A percentile compares a stretch with the other conserved stretches of the same genome.
Evolutionary conservation across 352 stramenopile genomes (phyloP).

Genomic region (Pythium coloratum): DNA sequence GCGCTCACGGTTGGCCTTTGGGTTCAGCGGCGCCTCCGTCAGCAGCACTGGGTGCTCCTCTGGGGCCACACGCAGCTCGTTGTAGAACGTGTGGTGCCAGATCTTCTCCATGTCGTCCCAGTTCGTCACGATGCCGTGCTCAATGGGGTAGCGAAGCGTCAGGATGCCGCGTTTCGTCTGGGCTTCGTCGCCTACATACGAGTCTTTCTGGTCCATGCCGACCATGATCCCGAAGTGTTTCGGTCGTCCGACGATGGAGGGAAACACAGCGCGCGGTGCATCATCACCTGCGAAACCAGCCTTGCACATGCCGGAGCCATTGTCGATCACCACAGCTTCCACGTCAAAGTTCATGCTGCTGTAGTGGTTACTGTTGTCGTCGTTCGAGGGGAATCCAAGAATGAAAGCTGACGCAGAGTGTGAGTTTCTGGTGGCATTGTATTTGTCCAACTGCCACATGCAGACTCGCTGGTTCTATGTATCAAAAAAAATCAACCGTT

Average conservation of each 20-base stretch:
- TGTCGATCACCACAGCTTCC: slow-evolving; percentile 91
- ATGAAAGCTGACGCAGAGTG: not conserved
- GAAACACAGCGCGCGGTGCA: slow-evolving; percentile 95
- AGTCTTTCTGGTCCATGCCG: slow-evolving; percentile 96
- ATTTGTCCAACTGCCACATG: slow-evolving; percentile 12
- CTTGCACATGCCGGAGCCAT: slow-evolving; percentile 99
- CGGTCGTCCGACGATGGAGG: slow-evolving; percentile 94
- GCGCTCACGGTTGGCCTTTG: slow-evolving; percentile 91
- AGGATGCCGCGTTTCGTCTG: slow-evolving; percentile 93
- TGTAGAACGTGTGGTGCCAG: slow-evolving; percentile 99
- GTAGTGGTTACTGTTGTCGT: not conserved
- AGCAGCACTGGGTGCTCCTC: slow-evolving; percentile 97
- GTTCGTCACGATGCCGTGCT: slow-evolving; percentile 99
- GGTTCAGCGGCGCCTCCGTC: slow-evolving; percentile 94
- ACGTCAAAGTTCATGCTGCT: slow-evolving; percentile 63
- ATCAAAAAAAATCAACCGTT: not conserved
- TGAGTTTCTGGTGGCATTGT: not conserved
- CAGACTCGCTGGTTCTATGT: slow-evolving; percentile 1
- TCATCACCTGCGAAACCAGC: slow-evolving; percentile 97
- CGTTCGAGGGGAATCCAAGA: not conserved
- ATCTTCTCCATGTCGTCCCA: slow-evolving; percentile 99
- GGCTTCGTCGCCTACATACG: slow-evolving; percentile 93
- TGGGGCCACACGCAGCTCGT: slow-evolving; percentile 93
- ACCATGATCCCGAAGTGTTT: slow-evolving; percentile 98
- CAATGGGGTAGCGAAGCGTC: slow-evolving; percentile 96